Evolutionary conservation across 2,329 filamentous ascomycete species (phyloP), one percentile per base, ranked within the genome.

Genomic region (Sphaerulina vaccinii): DNA sequence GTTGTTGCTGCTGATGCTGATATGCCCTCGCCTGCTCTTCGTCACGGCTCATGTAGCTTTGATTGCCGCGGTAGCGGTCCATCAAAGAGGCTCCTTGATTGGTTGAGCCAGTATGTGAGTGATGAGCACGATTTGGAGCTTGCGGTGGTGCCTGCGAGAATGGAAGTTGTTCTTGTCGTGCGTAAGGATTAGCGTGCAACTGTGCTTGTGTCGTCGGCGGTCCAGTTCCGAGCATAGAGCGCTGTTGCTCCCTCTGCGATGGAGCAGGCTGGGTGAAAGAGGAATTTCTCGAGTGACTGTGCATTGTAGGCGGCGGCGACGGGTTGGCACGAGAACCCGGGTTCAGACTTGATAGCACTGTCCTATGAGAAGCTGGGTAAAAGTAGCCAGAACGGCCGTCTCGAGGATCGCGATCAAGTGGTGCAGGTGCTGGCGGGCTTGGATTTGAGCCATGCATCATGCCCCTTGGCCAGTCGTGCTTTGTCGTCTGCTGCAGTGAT

Each of bases 301-400:
- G 59, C 47, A 57, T 47, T 42, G 62, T 61, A 2, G 68, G 68
- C n/a, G 69, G 69, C 7, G 69, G 68, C 9, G 68, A 69, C 7
- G 68, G 66, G 39, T 67, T 68, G 6, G 55, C 62, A 29, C 66
- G 59, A 38, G 54, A 41, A 15, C 62, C 59, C 27, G 59, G 60
- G 35, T 63, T 65, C 11, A 69, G 54, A 6, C 54, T 49, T n/a
- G 61, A 62, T 22, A 69, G 53, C 22, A 59, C 54, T 53, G 55
- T 49, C 22, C 63, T 62, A 48, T 70, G 68, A 8, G 52, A 48
- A 11, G 62, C 52, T n/a, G n/a, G n/a, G 39, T 62, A 69, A 47
- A 33, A 23, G 29, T 62, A 65, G 19, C 59, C 47, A 19, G 62
- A 55, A 27, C 66, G 56, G 9, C 49, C 54, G 18, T 53, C 51